Conservation (phyloP, 352 stramenopile genomes). For the Halophytophthora polymorphica region DNA sequence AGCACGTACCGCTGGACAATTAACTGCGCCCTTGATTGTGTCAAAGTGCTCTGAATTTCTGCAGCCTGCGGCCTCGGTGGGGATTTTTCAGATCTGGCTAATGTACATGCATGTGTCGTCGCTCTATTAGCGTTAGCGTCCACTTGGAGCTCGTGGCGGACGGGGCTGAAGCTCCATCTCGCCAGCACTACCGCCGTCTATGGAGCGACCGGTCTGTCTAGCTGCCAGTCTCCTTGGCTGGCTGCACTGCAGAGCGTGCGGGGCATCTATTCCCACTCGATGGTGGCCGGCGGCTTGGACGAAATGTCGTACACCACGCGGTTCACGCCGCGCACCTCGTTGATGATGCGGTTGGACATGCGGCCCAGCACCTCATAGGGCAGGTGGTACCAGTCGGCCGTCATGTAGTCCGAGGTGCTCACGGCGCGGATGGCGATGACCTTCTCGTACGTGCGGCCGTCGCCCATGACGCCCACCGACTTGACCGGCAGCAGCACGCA, state of each 20-base stretch:
- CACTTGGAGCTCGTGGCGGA: conserved; percentile 5
- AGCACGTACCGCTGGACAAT: no score
- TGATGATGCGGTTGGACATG: conserved; percentile 99
- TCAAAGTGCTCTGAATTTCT: no score
- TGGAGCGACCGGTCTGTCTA: no score
- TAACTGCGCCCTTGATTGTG: no score
- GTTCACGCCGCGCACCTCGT: conserved; percentile 98
- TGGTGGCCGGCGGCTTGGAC: conserved; percentile 99
- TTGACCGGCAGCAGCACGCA: conserved; percentile 97
- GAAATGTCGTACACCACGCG: conserved; percentile 99
- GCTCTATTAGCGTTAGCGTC: conserved; percentile 35
- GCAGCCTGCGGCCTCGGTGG: no score
- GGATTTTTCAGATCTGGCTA: conserved; percentile 2
- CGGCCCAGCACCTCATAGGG: conserved; percentile 96
- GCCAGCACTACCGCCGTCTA: no score
- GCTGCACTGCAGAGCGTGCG: conserved; percentile 5
- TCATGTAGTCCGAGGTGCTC: conserved; percentile 99
- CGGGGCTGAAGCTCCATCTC: conserved; percentile 3
- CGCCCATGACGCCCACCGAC: conserved; percentile 98
- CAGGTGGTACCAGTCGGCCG: conserved; percentile 99
- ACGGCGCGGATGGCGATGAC: conserved; percentile 95
- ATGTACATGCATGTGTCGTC: conserved; percentile 37
- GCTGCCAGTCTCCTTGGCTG: conserved; percentile 6
- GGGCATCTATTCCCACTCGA: conserved; percentile 96
- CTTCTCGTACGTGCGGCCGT: conserved; percentile 97